Base-by-base conservation (phyloP, 768 basidiomycete species). In the Leucogyrophana mollusca region DNA sequence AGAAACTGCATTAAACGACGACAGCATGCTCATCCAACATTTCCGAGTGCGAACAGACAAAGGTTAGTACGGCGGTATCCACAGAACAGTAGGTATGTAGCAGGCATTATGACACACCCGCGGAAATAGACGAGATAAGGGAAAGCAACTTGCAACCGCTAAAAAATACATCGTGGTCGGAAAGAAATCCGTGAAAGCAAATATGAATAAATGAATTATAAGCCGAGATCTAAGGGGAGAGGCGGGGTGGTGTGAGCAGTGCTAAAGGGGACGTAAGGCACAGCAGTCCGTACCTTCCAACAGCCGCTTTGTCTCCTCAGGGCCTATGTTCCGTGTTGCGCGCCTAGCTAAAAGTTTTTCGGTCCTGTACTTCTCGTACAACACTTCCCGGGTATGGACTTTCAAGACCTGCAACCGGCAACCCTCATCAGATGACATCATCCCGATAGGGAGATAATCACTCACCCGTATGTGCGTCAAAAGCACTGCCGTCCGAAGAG, bases 361-460 rank as follows among this genome's bases (percentile, higher is more conserved):
- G 1, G 90, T 94, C 59, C 94, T 77, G 67, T 86, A 97, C 57
- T 85, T 85, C 73, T 97, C 94, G 64, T 97, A 97, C 66, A 94
- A 68, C 46, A 92, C 88, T 63, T 95, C 90, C 56, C 85, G 85
- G 24, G 93, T 94, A 47, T 82, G 83, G 36, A 73, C 79, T 70
- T 90, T 92, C 50, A 95, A 74, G 57, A 87, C 74, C 90, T 93
- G 60, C 18, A 46, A 51, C 52, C 17, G 4, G 46, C 44, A 51
- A 37, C 42, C 9, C 30, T 33, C 2, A 47, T 49, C 24, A 52
- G 34, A 21, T 43, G 27, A 32, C 32, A 43, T 18, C 27, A 40
- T 40, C 40, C 11, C 36, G 32, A 48, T 50, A 62, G 58, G 56
- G 56, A 57, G 45, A 4, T 9, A 52, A 34, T 43, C 40, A 45